Conservation (phyloP, 2,329 filamentous ascomycete genomes). For the Pyrenophora teres region DNA sequence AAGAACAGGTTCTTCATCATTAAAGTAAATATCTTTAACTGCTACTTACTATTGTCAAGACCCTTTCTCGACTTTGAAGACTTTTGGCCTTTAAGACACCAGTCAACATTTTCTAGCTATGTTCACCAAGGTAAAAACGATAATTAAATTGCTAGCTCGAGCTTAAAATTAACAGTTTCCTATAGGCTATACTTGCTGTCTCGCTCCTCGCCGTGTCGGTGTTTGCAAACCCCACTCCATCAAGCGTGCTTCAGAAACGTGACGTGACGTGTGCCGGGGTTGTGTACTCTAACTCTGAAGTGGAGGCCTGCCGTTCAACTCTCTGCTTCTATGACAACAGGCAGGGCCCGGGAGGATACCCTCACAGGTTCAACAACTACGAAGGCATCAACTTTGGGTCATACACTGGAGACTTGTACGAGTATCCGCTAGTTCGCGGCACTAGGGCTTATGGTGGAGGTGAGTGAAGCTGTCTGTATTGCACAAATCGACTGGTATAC, state of each 20-base stretch:
- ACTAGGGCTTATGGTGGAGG: neutral
- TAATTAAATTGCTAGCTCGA: constrained; percentile 12
- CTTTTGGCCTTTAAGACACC: no score
- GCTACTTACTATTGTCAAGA: no score
- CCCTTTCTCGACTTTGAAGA: no score
- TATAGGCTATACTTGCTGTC: neutral
- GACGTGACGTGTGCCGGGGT: neutral
- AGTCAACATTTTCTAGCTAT: no score
- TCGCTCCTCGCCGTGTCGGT: neutral
- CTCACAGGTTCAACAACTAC: neutral
- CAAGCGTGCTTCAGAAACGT: neutral
- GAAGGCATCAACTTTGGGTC: neutral
- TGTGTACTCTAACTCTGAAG: constrained; percentile 2
- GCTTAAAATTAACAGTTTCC: neutral
- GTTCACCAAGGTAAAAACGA: constrained; percentile 22
- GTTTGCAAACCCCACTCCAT: no score
- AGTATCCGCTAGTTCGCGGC: neutral
- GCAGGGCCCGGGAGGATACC: neutral
- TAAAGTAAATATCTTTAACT: no score
- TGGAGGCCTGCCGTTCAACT: neutral
- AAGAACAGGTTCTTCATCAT: no score
- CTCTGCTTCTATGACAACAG: neutral
- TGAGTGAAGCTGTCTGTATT: neutral
- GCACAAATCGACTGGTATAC: no score
- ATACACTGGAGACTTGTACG: neutral